Conservation (phyloP, 768 basidiomycete species). For the Termitomyces heimii region DNA sequence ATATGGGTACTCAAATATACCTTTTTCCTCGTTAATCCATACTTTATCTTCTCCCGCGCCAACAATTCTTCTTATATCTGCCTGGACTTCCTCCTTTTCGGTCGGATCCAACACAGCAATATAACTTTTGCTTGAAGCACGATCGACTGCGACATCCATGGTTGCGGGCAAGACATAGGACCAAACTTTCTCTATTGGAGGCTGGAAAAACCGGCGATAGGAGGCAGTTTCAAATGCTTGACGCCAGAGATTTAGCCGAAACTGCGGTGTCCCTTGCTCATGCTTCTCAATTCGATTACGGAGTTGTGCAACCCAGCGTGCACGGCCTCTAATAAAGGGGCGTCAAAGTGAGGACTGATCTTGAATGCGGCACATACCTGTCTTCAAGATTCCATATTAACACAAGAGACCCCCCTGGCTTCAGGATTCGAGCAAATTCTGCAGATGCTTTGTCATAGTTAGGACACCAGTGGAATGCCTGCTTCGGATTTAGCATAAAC, state of each 20-base stretch:
- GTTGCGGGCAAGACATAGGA: slow-evolving; percentile 46
- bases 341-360: background rate
- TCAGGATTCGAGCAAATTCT: slow-evolving; percentile 79
- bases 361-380: slow-evolving; percentile 33
- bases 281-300: slow-evolving; percentile 64
- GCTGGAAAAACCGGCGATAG: slow-evolving; percentile 56
- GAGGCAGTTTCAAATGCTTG: slow-evolving; percentile 55
- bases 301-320: slow-evolving; percentile 70
- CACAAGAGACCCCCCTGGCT: slow-evolving; percentile 62
- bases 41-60: slow-evolving; percentile 52
- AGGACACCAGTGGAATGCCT: slow-evolving; percentile 93
- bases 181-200: slow-evolving; percentile 53
- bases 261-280: slow-evolving; percentile 77
- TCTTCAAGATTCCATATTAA: slow-evolving; percentile 94
- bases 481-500: background rate
- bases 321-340: slow-evolving; percentile 38
- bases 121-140: slow-evolving; percentile 83
- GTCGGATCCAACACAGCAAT: slow-evolving; percentile 56
- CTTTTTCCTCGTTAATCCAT: slow-evolving; percentile 73
- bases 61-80: slow-evolving; percentile 50
- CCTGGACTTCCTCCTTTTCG: slow-evolving; percentile 47
- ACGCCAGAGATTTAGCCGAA: slow-evolving; percentile 72
- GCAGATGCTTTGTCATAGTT: slow-evolving; percentile 64
- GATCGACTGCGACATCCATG: slow-evolving; percentile 50
- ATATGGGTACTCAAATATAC: slow-evolving; percentile 80